Evolutionary conservation across 306 rosid genomes (phyloP).

Genomic region (Hippophae rhamnoides): DNA sequence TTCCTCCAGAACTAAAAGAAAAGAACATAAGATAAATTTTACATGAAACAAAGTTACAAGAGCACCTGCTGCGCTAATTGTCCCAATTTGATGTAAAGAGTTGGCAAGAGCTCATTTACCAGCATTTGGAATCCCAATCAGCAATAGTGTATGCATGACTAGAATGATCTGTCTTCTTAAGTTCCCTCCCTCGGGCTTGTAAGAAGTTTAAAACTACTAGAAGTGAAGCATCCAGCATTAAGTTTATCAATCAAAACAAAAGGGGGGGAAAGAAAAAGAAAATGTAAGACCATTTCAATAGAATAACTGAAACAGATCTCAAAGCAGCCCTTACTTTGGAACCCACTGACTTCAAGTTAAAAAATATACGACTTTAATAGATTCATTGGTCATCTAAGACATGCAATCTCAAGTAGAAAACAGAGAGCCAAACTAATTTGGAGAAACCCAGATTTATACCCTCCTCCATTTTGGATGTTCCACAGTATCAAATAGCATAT

Average conservation of each 20-base stretch:
- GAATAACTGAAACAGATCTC: background rate
- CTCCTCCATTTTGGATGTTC: no score
- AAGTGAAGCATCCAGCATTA: constrained; percentile 8
- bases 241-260: constrained; percentile 3
- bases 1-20: background rate
- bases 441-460: no score
- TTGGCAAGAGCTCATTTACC: constrained; percentile 87
- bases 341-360: no score
- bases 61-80: constrained; percentile 82
- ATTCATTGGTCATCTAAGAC: no score
- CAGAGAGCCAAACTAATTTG: no score
- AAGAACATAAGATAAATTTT: background rate
- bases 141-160: constrained; percentile 54
- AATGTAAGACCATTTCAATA: background rate
- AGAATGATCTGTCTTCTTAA: constrained; percentile 31
- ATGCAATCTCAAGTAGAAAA: no score
- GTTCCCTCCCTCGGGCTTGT: constrained; percentile 51
- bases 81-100: constrained; percentile 76
- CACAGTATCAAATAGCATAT: no score
- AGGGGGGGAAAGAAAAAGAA: background rate
- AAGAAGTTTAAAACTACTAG: constrained; percentile 62
- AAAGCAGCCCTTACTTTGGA: no score
- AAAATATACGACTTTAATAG: no score
- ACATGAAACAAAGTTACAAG: background rate
- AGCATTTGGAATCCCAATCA: constrained; percentile 82